Evolutionary conservation across 2,329 filamentous ascomycete species (phyloP), one percentile per base, ranked within the genome.

Genomic region (Clonostachys byssicola): DNA sequence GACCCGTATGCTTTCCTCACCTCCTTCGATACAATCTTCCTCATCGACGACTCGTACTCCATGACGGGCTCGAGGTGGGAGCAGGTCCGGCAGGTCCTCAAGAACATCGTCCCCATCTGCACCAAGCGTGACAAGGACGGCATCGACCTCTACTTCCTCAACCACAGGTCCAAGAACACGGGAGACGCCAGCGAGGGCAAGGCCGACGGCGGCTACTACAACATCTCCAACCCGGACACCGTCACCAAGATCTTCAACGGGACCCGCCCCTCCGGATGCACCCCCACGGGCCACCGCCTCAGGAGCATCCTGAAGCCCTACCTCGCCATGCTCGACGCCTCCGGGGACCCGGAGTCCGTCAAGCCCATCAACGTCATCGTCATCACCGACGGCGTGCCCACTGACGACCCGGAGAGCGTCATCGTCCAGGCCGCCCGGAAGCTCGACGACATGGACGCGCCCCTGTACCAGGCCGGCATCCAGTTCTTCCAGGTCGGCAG

Each of bases 401-500:
- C 77, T 2, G 91, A 96, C 61, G 89, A 95, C 53, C 83, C 87
- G 0, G 87, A 92, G 63, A 74, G 73, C 8, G 74, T 84, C 23
- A 82, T 97, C 43, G 71, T 89, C 39, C 64, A 68, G 5, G 74
- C 80, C 1, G 92, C 91, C 1, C 77, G 76, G 63, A 83, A 81
- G 59, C 78, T 97, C 34, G 86, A 94, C 58, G 66, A 66, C 45
- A 63, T 87, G 8, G 76, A 84, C 9, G 90, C 90, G 0, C 82
- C 86, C 5, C 77, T 84, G 1, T 88, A 88, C 74, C 94, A 97
- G 70, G 74, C 96, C 9, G 92, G 92, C 34, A 82, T 97, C 48
- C 92, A 97, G 64, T 97, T 97, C 72, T 95, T 97, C 73, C 92
- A 96, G 67, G 88, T 97, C 41, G 92, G 94, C 48, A 76, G 80